A percentile compares a stretch with the other conserved stretches of the same genome.
Evolutionary conservation across 2,329 filamentous ascomycete species (phyloP).

Genomic region (Botrytis fabae): DNA sequence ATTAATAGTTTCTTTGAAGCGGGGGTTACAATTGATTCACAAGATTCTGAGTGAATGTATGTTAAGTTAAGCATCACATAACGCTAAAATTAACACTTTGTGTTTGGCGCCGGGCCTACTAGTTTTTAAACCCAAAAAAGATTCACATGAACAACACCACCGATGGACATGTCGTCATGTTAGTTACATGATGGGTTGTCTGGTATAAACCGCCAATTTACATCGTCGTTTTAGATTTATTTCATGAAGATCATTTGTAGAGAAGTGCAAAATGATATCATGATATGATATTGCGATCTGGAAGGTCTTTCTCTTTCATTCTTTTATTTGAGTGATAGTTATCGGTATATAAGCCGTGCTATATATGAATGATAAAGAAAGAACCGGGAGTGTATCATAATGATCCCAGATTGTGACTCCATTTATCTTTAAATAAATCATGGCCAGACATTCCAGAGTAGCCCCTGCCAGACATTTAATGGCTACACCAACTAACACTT

Average conservation of each 20-base stretch:
- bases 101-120: too few species aligned
- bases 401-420: not conserved
- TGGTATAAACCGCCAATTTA: not conserved
- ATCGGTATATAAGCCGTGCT: too few species aligned
- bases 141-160: not conserved
- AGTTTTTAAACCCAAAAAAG: not conserved
- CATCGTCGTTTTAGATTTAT: not conserved
- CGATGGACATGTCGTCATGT: not conserved
- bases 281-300: not conserved
- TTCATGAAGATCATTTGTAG: not conserved
- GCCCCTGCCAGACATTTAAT: not conserved
- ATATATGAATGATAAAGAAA: not conserved
- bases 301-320: not conserved
- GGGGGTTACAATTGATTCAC: not conserved
- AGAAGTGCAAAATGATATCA: not conserved
- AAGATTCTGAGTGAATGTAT: not conserved
- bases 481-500: not conserved
- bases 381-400: accelerated
- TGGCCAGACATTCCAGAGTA: not conserved
- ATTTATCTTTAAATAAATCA: not conserved
- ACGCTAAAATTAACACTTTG: not conserved
- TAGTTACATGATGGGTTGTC: not conserved
- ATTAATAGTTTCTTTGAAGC: not conserved
- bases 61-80: not conserved
- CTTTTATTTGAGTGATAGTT: too few species aligned